Base-by-base conservation (phyloP, 2,329 filamentous ascomycete genomes). In the Aspergillus cejpii region DNA sequence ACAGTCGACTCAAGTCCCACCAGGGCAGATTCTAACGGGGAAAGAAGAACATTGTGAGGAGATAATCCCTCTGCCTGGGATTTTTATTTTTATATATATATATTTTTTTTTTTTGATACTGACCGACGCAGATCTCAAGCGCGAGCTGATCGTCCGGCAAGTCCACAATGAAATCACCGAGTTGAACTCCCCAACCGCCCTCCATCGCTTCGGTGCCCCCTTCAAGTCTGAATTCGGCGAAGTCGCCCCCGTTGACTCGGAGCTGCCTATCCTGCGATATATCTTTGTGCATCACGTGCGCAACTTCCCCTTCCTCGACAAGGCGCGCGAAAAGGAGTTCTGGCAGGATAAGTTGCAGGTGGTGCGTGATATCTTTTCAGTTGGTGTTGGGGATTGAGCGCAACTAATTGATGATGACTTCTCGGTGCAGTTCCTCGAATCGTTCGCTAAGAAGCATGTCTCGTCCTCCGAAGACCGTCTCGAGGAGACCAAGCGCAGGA, bases 341-440 rank as follows among this genome's bases (percentile, higher is more conserved):
- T 98, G 92, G 92, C 92, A 98, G 71, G 89, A 97, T 64, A 97
- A 94, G 67, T 74, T 98, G 49, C 92, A 98, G 74, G 80, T 90
- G 63, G 87, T 94, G 71, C 56, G 85, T 82, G 44, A 37, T 28
- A 12, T 37, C 33, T 15, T 50, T 14, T 29, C 28, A 24, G n/a
- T n/a, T 20, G 20, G n/a, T 24, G 34, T 21, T 28, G 8, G 20
- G 14, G 31, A 20, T 15, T 10, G 21, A 12, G 7, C 28, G 8
- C 11, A 8, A 5, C 15, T 33, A 37, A 28, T 40, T 53, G 36
- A 55, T n/a, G n/a, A n/a, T n/a, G n/a, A n/a, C 45, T 33, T 23
- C 37, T 31, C 6, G 14, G 12, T 27, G 15, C 58, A 94, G 87
- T 98, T 98, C 62, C 77, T 98, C 19, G 90, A 97, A 67, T 96